A percentile compares a stretch with the other conserved stretches of the same genome.
These are phyloP conservation scores for Rhizopogon vinicolor DNA, from an alignment of 768 basidiomycete species.

Conservation along the genomic window DNA sequence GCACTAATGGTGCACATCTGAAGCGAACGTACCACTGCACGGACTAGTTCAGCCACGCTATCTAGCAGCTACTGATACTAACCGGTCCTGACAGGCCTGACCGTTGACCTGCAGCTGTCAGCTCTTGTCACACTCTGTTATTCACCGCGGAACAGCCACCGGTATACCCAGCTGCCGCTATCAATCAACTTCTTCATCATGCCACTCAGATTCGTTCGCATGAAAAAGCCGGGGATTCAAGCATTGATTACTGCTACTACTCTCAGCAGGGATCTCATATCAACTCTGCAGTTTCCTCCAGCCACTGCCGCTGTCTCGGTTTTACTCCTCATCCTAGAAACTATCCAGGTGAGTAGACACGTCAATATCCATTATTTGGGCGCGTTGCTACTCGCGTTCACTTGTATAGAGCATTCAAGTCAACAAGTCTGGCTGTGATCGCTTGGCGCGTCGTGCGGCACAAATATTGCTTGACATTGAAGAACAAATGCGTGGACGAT, in stretches of 20 bases:
- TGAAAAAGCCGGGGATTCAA: slow-evolving; percentile 18
- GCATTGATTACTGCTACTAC: slow-evolving; percentile 25
- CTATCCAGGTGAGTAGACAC: slow-evolving; percentile 33
- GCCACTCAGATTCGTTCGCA: slow-evolving; percentile 25
- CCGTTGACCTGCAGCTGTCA: too few relatives aligned
- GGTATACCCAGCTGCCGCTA: not conserved
- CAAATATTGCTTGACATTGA: slow-evolving; percentile 38
- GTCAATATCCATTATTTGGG: not conserved
- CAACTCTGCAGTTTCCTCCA: slow-evolving; percentile 37
- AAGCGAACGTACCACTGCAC: too few relatives aligned
- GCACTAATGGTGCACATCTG: too few relatives aligned
- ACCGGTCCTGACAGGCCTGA: not conserved
- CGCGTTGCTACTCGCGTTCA: slow-evolving; percentile 4
- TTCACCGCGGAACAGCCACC: not conserved
- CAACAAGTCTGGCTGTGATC: slow-evolving; percentile 36
- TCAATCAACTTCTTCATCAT: slow-evolving; percentile 12
- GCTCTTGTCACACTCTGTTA: not conserved
- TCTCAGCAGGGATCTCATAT: slow-evolving; percentile 26
- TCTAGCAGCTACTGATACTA: too few relatives aligned
- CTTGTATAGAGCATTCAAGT: slow-evolving; percentile 22
- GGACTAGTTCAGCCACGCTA: too few relatives aligned
- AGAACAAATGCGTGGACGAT: slow-evolving; percentile 40
- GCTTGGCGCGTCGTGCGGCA: slow-evolving; percentile 36
- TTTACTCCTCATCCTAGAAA: slow-evolving; percentile 40
- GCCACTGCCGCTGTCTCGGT: slow-evolving; percentile 35